A percentile compares a stretch with the other conserved stretches of the same genome.
Conservation (phyloP, 208 protist species). For the Acanthamoeba healyi region DNA sequence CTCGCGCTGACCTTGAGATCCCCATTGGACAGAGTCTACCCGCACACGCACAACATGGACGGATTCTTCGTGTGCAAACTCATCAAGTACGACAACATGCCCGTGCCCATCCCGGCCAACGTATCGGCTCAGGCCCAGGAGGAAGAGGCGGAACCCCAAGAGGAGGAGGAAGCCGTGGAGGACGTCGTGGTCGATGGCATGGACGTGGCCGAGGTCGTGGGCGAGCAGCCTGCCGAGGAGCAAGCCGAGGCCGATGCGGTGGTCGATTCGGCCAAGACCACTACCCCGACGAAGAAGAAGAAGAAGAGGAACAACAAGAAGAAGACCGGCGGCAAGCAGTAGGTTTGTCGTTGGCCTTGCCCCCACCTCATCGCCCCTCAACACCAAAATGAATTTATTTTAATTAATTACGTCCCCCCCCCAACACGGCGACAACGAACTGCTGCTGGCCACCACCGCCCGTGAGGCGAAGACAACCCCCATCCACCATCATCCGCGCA, state of each 20-base stretch:
- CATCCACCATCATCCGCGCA: too few relatives aligned
- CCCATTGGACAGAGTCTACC: slow-evolving; percentile 93
- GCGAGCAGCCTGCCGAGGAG: slow-evolving; percentile 45
- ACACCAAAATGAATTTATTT: too few relatives aligned
- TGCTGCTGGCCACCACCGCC: too few relatives aligned
- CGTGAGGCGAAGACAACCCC: too few relatives aligned
- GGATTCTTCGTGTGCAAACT: slow-evolving; percentile 99
- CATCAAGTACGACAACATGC: slow-evolving; percentile 93
- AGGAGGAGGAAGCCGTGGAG: background rate
- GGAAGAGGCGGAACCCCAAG: background rate
- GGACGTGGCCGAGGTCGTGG: slow-evolving; percentile 73
- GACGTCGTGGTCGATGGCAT: slow-evolving; percentile 1
- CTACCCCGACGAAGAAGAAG: background rate
- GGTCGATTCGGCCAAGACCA: background rate
- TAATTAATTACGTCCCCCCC: too few relatives aligned
- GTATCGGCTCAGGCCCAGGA: background rate
- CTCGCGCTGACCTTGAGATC: too few relatives aligned
- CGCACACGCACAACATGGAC: slow-evolving; percentile 99
- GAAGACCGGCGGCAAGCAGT: background rate
- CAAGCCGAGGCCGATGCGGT: slow-evolving; percentile 72
- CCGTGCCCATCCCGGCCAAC: background rate
- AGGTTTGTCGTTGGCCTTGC: background rate
- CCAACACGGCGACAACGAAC: too few relatives aligned
- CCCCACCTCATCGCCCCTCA: too few relatives aligned
- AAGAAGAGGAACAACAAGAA: slow-evolving; percentile 15